phyloP scores from a whole-genome alignment of 1,139 yeast genomes.

The Zygosaccharomyces pseudobailii region DNA sequence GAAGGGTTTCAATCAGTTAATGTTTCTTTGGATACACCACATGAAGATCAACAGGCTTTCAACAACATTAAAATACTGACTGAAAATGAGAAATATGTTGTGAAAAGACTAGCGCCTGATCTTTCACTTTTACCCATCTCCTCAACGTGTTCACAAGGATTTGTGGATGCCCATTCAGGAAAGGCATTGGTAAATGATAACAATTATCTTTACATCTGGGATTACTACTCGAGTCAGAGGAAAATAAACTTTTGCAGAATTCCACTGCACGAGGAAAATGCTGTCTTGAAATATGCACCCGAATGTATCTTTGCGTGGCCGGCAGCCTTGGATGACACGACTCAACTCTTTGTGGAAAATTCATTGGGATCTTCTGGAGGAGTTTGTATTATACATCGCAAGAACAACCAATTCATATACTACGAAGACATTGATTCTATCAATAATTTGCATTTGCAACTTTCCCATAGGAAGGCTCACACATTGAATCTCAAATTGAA shows the following conservation, averaged over 20 bases:
- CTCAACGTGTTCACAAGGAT: constrained; percentile 38
- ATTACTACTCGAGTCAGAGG: constrained; percentile 55
- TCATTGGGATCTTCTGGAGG: constrained; percentile 62
- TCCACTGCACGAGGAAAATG: constrained; percentile 34
- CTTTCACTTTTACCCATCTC: constrained; percentile 12
- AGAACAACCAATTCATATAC: constrained; percentile 47
- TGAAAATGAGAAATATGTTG: constrained; percentile 31
- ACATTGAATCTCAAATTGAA: constrained; percentile 36
- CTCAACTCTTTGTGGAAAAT: constrained; percentile 57
- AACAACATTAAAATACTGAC: constrained; percentile 22
- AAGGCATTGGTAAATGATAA: constrained; percentile 53
- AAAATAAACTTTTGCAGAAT: constrained; percentile 51
- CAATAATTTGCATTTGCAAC: constrained; percentile 35
- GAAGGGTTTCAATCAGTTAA: constrained; percentile 6
- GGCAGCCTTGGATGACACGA: constrained; percentile 48
- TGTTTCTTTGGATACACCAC: constrained; percentile 4
- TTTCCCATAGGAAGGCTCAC: constrained; percentile 32
- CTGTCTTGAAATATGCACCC: constrained; percentile 39
- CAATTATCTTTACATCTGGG: constrained; percentile 61
- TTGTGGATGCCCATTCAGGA: constrained; percentile 49
- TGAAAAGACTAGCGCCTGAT: constrained; percentile 21
- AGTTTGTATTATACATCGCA: constrained; percentile 24
- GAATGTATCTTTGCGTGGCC: constrained; percentile 66
- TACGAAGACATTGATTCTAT: constrained; percentile 39
- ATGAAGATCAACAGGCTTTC: constrained; percentile 5